These are phyloP conservation scores for Cenchrus purpureus DNA, from an alignment of 176 grass and related monocot genomes.

Conservation along the genomic window DNA sequence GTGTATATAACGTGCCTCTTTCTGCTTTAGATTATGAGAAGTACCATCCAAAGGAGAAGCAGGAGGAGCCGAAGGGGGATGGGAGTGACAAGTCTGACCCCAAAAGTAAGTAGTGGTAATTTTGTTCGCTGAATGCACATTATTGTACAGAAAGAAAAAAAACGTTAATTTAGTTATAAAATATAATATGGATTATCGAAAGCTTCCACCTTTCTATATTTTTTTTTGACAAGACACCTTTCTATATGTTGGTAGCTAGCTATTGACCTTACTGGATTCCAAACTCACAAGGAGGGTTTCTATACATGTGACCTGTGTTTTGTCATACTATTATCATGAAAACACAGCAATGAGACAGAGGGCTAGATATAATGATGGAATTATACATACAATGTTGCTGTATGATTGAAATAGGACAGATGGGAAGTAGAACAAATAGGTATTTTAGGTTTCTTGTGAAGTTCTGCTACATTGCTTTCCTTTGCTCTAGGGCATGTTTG, in stretches of 20 bases:
- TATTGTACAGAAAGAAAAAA: constrained; percentile 13
- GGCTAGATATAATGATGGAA: neutral
- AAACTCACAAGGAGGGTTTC: neutral
- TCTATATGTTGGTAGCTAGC: neutral
- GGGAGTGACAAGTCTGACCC: constrained; percentile 70
- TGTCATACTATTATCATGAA: neutral
- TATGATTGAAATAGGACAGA: neutral
- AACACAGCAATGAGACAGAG: neutral
- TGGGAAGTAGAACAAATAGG: neutral
- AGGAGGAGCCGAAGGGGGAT: constrained; percentile 63
- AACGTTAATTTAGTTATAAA: neutral
- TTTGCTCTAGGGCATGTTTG: neutral
- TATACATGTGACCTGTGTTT: neutral
- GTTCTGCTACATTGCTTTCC: neutral
- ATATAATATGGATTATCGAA: neutral
- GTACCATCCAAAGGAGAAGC: constrained; percentile 73
- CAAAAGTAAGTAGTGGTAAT: constrained; percentile 55
- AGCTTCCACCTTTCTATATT: neutral
- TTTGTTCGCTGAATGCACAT: constrained; percentile 3
- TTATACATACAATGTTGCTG: neutral
- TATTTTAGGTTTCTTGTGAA: neutral
- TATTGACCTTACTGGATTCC: neutral
- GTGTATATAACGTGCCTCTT: neutral
- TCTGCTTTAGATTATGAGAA: constrained; percentile 70
- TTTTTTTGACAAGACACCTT: too few relatives aligned